These are phyloP conservation scores for Scheffersomyces cryptocercus DNA, from an alignment of 1,139 yeast species.

Conservation along the genomic window DNA sequence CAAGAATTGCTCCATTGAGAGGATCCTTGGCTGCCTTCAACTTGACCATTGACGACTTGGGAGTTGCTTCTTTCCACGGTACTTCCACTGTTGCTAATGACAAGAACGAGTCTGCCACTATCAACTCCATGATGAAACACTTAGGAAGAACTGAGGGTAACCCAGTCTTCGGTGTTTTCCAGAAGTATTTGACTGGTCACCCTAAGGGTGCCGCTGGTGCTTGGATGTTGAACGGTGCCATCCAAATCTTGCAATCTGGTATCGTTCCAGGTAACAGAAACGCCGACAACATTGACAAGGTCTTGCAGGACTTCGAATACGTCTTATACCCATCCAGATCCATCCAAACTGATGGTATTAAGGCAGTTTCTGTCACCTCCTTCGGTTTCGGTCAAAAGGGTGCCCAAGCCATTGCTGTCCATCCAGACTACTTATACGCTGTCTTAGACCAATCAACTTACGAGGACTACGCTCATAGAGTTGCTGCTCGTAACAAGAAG, in stretches of 20 bases:
- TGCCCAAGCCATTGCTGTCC: constrained; percentile 89
- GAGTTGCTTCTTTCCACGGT: constrained; percentile 99
- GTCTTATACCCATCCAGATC: constrained; percentile 94
- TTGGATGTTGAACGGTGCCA: constrained; percentile 99
- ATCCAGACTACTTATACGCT: constrained; percentile 91
- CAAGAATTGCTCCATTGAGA: constrained; percentile 94
- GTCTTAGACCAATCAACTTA: constrained; percentile 72
- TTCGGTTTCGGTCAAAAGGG: constrained; percentile 99
- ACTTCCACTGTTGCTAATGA: constrained; percentile 98
- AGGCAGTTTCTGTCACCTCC: constrained; percentile 95
- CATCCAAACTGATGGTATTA: constrained; percentile 92
- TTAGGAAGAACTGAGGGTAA: constrained; percentile 97
- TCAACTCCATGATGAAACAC: constrained; percentile 90
- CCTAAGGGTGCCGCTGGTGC: constrained; percentile 99
- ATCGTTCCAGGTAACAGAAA: constrained; percentile 98
- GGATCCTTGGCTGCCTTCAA: constrained; percentile 95
- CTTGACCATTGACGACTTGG: constrained; percentile 90
- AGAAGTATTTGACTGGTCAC: constrained; percentile 97
- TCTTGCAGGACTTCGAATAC: constrained; percentile 79
- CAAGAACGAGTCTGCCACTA: constrained; percentile 92
- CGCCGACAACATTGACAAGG: constrained; percentile 91
- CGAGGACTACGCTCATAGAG: constrained; percentile 68
- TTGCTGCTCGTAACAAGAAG: constrained; percentile 77
- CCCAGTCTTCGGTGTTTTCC: constrained; percentile 97
- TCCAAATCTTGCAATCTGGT: constrained; percentile 90